phyloP scores from a whole-genome alignment of 371 early-diverging fungal genomes.

The Cokeromyces recurvatus region DNA sequence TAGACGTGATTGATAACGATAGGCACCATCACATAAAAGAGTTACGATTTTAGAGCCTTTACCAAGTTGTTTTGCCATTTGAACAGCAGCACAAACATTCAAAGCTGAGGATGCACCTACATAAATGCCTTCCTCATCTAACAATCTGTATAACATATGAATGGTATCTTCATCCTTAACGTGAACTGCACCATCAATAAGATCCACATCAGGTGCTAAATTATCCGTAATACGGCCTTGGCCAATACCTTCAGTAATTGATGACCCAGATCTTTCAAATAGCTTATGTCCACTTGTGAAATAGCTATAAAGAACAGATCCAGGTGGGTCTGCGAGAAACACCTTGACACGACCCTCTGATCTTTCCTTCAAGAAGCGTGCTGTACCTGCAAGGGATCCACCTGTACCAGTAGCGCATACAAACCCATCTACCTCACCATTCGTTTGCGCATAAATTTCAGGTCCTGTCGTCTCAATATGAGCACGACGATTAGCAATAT shows the following conservation, averaged over 20 bases:
- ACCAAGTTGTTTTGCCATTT: conserved; percentile 85
- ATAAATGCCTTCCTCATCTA: conserved; percentile 93
- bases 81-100: conserved; percentile 89
- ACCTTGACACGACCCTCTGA: conserved; percentile 63
- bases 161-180: conserved; percentile 84
- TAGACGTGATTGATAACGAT: conserved; percentile 86
- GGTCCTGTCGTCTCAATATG: conserved; percentile 96
- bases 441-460: conserved; percentile 86
- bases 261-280: conserved; percentile 66
- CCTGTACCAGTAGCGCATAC: conserved; percentile 92
- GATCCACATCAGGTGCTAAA: conserved; percentile 69
- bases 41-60: conserved; percentile 80
- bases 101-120: conserved; percentile 90
- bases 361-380: conserved; percentile 76
- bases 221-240: conserved; percentile 94
- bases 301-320: conserved; percentile 82
- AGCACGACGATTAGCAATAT: conserved; percentile 82
- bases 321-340: conserved; percentile 93
- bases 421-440: conserved; percentile 80
- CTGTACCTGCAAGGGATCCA: conserved; percentile 87
- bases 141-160: conserved; percentile 76
- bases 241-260: conserved; percentile 91
- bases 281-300: conserved; percentile 69
- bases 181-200: conserved; percentile 80
- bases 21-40: conserved; percentile 88